phyloP scores from a whole-genome alignment of 192 early-diverging fungal species.

The Coemansia sp. region DNA sequence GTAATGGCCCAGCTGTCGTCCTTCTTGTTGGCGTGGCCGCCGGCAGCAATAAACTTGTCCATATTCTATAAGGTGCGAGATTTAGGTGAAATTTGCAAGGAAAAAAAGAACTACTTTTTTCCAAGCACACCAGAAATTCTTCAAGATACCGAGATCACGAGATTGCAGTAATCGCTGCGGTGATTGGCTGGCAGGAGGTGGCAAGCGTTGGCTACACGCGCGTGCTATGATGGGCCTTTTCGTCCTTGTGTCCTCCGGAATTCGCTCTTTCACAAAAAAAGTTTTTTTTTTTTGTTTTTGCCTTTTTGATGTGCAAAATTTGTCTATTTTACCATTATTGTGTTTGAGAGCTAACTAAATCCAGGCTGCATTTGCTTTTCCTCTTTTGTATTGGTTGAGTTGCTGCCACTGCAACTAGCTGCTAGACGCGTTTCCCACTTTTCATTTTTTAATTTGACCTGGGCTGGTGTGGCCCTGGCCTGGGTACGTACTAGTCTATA shows the following conservation, averaged over 20 bases:
- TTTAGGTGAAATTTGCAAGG: background rate
- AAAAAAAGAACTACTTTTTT: too few relatives aligned
- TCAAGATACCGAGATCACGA: background rate
- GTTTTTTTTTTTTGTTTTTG: background rate
- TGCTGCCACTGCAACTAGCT: background rate
- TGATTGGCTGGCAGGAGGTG: background rate
- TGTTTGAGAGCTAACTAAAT: background rate
- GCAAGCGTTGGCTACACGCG: background rate
- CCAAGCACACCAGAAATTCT: background rate
- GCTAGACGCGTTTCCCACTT: background rate
- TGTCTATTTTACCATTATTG: background rate
- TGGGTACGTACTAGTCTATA: background rate
- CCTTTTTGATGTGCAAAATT: background rate
- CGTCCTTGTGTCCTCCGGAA: too few relatives aligned
- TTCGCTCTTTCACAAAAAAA: too few relatives aligned
- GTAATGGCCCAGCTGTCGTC: constrained; percentile 49
- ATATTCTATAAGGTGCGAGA: background rate
- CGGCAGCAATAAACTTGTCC: constrained; percentile 23
- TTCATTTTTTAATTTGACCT: background rate
- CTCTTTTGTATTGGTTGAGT: background rate
- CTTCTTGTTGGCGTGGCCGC: constrained; percentile 14
- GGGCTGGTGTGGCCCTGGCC: constrained; percentile 1
- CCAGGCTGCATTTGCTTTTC: background rate
- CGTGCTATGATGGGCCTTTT: too few relatives aligned
- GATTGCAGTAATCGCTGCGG: background rate